phyloP scores from a whole-genome alignment of 371 early-diverging fungal genomes.

The Amoeboaphelidium occidentale region DNA sequence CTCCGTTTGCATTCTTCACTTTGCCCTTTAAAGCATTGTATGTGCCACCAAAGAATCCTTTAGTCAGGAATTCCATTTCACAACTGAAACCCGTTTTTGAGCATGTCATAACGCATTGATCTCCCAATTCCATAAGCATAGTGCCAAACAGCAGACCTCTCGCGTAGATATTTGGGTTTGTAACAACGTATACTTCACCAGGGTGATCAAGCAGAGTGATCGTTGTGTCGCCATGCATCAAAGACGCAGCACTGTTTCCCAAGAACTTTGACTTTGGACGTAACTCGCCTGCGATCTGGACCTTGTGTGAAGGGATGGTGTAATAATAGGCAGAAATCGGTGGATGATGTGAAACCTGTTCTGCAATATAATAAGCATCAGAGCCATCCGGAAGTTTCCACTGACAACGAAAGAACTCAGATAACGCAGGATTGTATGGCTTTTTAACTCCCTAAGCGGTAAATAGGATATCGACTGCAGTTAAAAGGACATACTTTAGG shows the following conservation, averaged over 20 bases:
- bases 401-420: slow-evolving; percentile 65
- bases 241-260: slow-evolving; percentile 72
- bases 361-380: slow-evolving; percentile 55
- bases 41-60: slow-evolving; percentile 60
- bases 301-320: slow-evolving; percentile 49
- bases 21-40: slow-evolving; percentile 61
- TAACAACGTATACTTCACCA: slow-evolving; percentile 47
- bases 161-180: slow-evolving; percentile 79
- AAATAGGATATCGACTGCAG: background rate
- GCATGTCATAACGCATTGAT: slow-evolving; percentile 42
- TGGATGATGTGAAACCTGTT: slow-evolving; percentile 94
- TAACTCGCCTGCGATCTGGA: slow-evolving; percentile 56
- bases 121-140: slow-evolving; percentile 80
- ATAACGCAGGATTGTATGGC: slow-evolving; percentile 88
- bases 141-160: slow-evolving; percentile 78
- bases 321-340: slow-evolving; percentile 71
- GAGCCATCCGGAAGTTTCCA: slow-evolving; percentile 44
- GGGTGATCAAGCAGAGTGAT: slow-evolving; percentile 34
- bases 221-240: slow-evolving; percentile 49
- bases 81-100: slow-evolving; percentile 40
- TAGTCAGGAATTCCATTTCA: slow-evolving; percentile 69
- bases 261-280: slow-evolving; percentile 66
- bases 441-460: slow-evolving; percentile 70
- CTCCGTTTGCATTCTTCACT: slow-evolving; percentile 49
- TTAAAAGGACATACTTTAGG: slow-evolving; percentile 40